Base-by-base conservation (phyloP, 1,284 basidiomycete genomes). In the Mycena sp. region DNA sequence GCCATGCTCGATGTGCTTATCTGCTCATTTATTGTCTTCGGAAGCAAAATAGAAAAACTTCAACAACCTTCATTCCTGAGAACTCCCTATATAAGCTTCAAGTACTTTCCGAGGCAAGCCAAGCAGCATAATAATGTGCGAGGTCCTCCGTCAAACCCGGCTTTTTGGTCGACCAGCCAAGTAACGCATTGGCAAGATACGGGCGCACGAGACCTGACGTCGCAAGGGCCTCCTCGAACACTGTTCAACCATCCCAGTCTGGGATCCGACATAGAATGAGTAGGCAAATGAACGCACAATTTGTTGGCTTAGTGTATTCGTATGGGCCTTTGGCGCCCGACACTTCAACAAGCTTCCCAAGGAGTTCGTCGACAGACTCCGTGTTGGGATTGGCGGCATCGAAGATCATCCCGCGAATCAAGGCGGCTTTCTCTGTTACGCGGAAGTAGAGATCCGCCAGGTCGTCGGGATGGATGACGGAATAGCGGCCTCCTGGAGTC, bases 401-500 rank as follows among this genome's bases (percentile, higher is more conserved):
- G 72, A 87, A 82, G 17, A 82, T 78, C 56, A 76, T 69, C 5
- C 85, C 85, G 1, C 74, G 71, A 19, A 80, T 68, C 3, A 81
- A 55, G 5, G 74, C 69, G 9, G 74, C 78, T 69, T 78, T 73
- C 73, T 86, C 85, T 7, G 78, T 79, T 2, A 77, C 78, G 1
- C 78, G 72, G 17, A 84, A 48, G 65, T 81, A 85, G 32, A 84
- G 67, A 52, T 84, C 82, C 7, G 83, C 85, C 26, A 85, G 72
- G 71, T 87, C 85, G 67, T 86, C 85, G 40, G 72, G 70, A 70
- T 87, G 85, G 30, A 86, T 74, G 6, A 79, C 66, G n/a, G 80
- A 68, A 16, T 77, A 75, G 10, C 84, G 71, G 0, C 78, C 81
- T 2, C 83, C 82, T 1, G 78, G 75, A 11, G 70, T 71, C 1